Percentiles rank a stretch among this genome's conserved stretches.
phyloP scores from a whole-genome alignment of 2,329 filamentous ascomycete genomes.

The Fusarium pseudocircinatum region DNA sequence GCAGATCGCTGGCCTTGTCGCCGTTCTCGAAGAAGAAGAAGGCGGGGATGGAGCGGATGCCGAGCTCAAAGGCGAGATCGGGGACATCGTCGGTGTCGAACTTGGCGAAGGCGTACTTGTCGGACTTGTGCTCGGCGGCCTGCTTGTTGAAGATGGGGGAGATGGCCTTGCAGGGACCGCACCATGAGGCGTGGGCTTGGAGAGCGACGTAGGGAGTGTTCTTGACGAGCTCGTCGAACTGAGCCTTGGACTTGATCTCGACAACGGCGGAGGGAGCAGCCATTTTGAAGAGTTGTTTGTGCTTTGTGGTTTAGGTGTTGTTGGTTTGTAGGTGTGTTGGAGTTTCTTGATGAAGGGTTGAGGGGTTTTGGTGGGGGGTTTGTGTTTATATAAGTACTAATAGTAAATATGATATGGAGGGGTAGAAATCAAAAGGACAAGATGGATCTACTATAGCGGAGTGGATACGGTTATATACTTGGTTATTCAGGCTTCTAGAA shows the following conservation, averaged over 20 bases:
- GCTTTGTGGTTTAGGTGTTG: not conserved
- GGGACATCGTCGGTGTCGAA: constrained; percentile 66
- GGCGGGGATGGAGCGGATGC: constrained; percentile 66
- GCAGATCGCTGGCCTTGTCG: constrained; percentile 56
- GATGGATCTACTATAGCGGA: constrained; percentile 9
- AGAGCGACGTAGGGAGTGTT: constrained; percentile 62
- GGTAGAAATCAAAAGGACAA: constrained; percentile 6
- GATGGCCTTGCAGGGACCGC: constrained; percentile 68
- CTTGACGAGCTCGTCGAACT: constrained; percentile 61
- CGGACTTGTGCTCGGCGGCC: constrained; percentile 51
- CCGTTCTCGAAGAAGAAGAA: constrained; percentile 69
- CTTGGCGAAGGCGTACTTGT: constrained; percentile 64
- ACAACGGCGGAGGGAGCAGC: constrained; percentile 39
- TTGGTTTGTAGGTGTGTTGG: not conserved
- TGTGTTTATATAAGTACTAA: constrained; percentile 13
- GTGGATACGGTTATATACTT: constrained; percentile 26
- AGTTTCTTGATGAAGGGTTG: constrained; percentile 13
- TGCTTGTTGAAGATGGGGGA: constrained; percentile 63
- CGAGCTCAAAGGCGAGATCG: constrained; percentile 60
- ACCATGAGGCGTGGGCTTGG: constrained; percentile 70
- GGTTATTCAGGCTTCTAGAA: constrained; percentile 3
- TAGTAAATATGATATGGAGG: not conserved
- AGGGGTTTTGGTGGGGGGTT: constrained; percentile 30
- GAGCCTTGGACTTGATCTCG: constrained; percentile 53
- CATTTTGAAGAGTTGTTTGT: constrained; percentile 40